Conservation (phyloP, 2,329 filamentous ascomycete species). For the Scytalidium lignicola region DNA sequence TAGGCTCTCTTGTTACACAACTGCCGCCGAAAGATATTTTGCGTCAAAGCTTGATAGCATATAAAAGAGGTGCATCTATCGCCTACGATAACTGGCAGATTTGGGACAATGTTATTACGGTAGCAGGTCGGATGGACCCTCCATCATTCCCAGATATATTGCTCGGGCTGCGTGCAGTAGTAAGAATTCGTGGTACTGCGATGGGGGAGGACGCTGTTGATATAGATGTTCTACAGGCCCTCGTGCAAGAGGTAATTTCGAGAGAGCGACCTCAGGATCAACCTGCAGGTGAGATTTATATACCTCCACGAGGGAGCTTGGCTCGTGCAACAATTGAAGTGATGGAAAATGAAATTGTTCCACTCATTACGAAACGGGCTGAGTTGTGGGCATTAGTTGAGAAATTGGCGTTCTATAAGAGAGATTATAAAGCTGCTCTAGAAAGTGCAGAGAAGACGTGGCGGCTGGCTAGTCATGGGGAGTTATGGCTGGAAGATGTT, state of each 20-base stretch:
- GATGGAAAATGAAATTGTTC: slow-evolving; percentile 68
- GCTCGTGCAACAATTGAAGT: slow-evolving; percentile 63
- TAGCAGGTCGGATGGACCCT: slow-evolving; percentile 72
- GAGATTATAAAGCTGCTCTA: slow-evolving; percentile 66
- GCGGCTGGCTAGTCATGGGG: slow-evolving; percentile 59
- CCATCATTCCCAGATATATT: slow-evolving; percentile 72
- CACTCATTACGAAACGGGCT: slow-evolving; percentile 75
- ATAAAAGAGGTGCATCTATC: slow-evolving; percentile 79
- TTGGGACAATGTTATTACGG: slow-evolving; percentile 93
- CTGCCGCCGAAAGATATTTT: slow-evolving; percentile 42
- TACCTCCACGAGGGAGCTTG: slow-evolving; percentile 51
- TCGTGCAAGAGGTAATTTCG: slow-evolving; percentile 67
- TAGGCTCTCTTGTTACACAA: slow-evolving; percentile 13
- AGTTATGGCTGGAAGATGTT: slow-evolving; percentile 33
- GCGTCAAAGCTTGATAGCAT: slow-evolving; percentile 72
- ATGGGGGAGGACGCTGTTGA: slow-evolving; percentile 77
- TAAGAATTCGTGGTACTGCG: slow-evolving; percentile 62
- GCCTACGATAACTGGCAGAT: slow-evolving; percentile 87
- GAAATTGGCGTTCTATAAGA: slow-evolving; percentile 67
- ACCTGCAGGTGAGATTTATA: slow-evolving; percentile 28
- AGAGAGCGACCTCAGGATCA: slow-evolving; percentile 32
- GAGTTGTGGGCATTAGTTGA: slow-evolving; percentile 73
- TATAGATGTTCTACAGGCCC: slow-evolving; percentile 60
- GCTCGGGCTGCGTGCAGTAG: slow-evolving; percentile 66
- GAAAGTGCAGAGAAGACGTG: slow-evolving; percentile 87